phyloP scores from a whole-genome alignment of 2,329 filamentous ascomycete genomes.

The Periconia macrospinosa region DNA sequence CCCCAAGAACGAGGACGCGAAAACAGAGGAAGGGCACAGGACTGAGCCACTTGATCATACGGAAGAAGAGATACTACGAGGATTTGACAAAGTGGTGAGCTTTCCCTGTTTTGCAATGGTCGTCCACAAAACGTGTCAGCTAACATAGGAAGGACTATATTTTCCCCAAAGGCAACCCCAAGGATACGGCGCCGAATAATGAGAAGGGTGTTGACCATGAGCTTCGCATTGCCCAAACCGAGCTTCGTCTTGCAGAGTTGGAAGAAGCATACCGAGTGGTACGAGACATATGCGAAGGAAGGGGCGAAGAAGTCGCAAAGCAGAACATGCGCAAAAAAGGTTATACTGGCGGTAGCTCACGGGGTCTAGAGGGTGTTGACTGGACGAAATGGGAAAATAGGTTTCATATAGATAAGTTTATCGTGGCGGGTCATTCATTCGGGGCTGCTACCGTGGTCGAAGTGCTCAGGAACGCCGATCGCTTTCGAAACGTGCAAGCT shows the following conservation, averaged over 20 bases:
- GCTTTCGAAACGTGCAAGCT: conserved; percentile 62
- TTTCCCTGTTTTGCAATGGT: background rate
- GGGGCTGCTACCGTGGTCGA: conserved; percentile 67
- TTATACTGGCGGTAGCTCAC: conserved; percentile 61
- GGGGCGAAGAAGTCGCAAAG: conserved; percentile 54
- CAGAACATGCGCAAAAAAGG: conserved; percentile 60
- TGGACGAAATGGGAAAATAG: conserved; percentile 62
- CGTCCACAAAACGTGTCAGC: background rate
- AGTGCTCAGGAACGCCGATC: conserved; percentile 57
- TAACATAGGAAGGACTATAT: conserved; percentile 55
- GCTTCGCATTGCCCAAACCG: conserved; percentile 63
- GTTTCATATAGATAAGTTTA: conserved; percentile 61
- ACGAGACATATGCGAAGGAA: conserved; percentile 56
- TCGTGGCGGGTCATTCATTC: conserved; percentile 67
- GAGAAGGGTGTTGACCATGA: conserved; percentile 62
- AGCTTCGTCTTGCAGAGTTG: conserved; percentile 65
- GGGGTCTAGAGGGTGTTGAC: conserved; percentile 58
- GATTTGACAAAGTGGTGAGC: conserved; percentile 53
- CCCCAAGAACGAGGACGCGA: conserved; percentile 35
- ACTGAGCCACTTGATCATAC: conserved; percentile 41
- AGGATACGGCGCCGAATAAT: conserved; percentile 56
- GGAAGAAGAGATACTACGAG: conserved; percentile 40
- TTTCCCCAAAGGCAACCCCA: conserved; percentile 58
- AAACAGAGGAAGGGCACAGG: conserved; percentile 24
- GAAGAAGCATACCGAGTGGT: conserved; percentile 64